These are phyloP conservation scores for Magnaporthiopsis rhizophila DNA, from an alignment of 2,329 filamentous ascomycete genomes.

Conservation along the genomic window DNA sequence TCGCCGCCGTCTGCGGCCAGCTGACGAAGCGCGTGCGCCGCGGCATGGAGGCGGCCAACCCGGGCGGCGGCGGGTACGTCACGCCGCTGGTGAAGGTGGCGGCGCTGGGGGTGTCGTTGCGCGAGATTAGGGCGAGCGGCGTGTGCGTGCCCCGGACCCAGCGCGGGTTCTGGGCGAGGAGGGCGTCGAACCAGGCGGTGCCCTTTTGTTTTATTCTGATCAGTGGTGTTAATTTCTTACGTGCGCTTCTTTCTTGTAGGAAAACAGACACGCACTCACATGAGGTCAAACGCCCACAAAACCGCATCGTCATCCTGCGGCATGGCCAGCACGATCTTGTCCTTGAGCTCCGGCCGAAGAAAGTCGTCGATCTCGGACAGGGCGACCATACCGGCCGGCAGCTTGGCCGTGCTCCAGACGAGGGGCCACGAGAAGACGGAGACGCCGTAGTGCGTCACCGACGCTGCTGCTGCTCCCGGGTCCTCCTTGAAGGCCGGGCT, in stretches of 20 bases:
- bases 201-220: slow-evolving; percentile 32
- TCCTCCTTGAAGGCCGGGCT: slow-evolving; percentile 31
- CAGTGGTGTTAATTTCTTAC: background rate
- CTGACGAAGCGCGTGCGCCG: slow-evolving; percentile 32
- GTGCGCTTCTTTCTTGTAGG: no score
- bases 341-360: slow-evolving; percentile 40
- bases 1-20: slow-evolving; percentile 41
- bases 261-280: slow-evolving; percentile 29
- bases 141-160: slow-evolving; percentile 46
- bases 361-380: slow-evolving; percentile 34
- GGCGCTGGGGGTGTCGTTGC: slow-evolving; percentile 18
- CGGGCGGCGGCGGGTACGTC: slow-evolving; percentile 1
- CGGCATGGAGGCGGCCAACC: slow-evolving; percentile 22
- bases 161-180: slow-evolving; percentile 38
- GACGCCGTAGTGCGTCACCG: slow-evolving; percentile 33
- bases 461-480: slow-evolving; percentile 11
- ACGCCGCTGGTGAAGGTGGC: slow-evolving; percentile 25
- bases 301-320: slow-evolving; percentile 52
- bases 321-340: slow-evolving; percentile 45
- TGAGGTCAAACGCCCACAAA: slow-evolving; percentile 39
- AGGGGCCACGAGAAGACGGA: slow-evolving; percentile 29
- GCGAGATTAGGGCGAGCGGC: slow-evolving; percentile 25
- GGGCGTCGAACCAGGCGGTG: slow-evolving; percentile 35
- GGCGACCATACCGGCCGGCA: slow-evolving; percentile 19
- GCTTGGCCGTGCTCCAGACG: slow-evolving; percentile 27